phyloP scores from a whole-genome alignment of 2,329 filamentous ascomycete species.

The Curvularia spicifera region DNA sequence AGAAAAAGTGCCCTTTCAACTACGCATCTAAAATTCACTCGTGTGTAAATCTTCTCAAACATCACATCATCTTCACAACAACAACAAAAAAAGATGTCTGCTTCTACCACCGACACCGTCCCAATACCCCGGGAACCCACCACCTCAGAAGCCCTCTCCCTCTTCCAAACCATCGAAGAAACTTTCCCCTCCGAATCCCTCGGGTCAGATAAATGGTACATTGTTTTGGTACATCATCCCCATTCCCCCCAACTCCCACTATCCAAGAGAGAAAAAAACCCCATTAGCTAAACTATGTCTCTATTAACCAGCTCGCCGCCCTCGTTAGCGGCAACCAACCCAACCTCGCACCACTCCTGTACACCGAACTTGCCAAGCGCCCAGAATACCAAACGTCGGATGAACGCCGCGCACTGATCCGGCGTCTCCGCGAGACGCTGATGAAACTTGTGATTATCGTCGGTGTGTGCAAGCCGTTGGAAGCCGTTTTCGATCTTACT shows the following conservation, averaged over 20 bases:
- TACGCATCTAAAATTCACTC: too few species aligned
- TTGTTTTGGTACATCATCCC: conserved; percentile 46
- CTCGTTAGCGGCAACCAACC: conserved; percentile 60
- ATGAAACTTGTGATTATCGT: conserved; percentile 64
- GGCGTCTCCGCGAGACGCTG: conserved; percentile 63
- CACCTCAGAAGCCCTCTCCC: conserved; percentile 46
- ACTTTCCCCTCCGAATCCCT: conserved; percentile 53
- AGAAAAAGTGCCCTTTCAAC: too few species aligned
- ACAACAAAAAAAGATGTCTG: neutral
- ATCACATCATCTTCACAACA: neutral
- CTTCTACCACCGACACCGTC: conserved; percentile 10
- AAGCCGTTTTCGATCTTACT: conserved; percentile 64
- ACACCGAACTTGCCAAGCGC: conserved; percentile 61
- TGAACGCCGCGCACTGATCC: conserved; percentile 57
- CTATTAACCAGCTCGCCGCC: conserved; percentile 44
- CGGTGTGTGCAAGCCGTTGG: conserved; percentile 68
- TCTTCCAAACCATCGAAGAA: conserved; percentile 54
- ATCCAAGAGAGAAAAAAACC: neutral
- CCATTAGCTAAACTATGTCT: too few species aligned
- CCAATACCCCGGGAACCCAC: conserved; percentile 42
- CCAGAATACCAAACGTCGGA: conserved; percentile 54
- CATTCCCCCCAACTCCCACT: too few species aligned
- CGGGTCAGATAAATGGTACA: conserved; percentile 56
- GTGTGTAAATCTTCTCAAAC: too few species aligned
- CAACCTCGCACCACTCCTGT: conserved; percentile 60